Evolutionary conservation across 1,284 basidiomycete genomes (phyloP).

Genomic region (Cyathus olla): DNA sequence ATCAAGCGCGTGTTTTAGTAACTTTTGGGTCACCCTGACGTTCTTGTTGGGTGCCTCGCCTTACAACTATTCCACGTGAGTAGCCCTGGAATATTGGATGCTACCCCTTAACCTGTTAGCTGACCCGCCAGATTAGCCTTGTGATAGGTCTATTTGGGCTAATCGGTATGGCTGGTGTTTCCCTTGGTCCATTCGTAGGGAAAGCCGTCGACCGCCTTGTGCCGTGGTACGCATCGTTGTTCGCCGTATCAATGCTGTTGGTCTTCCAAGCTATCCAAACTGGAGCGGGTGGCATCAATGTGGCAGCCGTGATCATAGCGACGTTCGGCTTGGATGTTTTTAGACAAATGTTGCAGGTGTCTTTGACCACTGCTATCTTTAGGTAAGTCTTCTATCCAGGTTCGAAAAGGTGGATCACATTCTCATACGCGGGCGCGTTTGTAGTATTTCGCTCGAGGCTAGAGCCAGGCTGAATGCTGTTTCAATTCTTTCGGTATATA

Average conservation of each 20-base stretch:
- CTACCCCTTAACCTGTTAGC: neutral
- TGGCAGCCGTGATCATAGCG: constrained; percentile 63
- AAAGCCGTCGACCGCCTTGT: constrained; percentile 70
- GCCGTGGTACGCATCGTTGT: constrained; percentile 74
- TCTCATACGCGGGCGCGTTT: constrained; percentile 5
- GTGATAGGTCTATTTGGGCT: constrained; percentile 80
- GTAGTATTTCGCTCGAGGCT: constrained; percentile 64
- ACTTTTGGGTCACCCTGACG: constrained; percentile 80
- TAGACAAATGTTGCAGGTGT: constrained; percentile 56
- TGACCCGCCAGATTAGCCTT: constrained; percentile 48
- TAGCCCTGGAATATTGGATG: constrained; percentile 3
- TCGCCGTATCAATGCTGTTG: constrained; percentile 54
- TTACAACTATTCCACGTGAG: constrained; percentile 75
- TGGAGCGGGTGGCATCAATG: constrained; percentile 67
- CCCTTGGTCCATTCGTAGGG: constrained; percentile 70
- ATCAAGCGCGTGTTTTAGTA: constrained; percentile 67
- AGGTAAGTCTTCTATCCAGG: constrained; percentile 32
- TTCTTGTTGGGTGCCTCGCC: constrained; percentile 76
- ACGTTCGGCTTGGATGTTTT: constrained; percentile 56
- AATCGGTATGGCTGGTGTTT: constrained; percentile 76
- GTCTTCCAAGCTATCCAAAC: constrained; percentile 64
- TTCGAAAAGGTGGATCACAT: neutral
- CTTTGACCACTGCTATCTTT: constrained; percentile 52
- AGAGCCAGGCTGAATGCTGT: constrained; percentile 73
- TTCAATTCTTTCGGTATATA: constrained; percentile 63